Conservation (phyloP, 2,329 filamentous ascomycete genomes). For the Talaromyces pinophilus region DNA sequence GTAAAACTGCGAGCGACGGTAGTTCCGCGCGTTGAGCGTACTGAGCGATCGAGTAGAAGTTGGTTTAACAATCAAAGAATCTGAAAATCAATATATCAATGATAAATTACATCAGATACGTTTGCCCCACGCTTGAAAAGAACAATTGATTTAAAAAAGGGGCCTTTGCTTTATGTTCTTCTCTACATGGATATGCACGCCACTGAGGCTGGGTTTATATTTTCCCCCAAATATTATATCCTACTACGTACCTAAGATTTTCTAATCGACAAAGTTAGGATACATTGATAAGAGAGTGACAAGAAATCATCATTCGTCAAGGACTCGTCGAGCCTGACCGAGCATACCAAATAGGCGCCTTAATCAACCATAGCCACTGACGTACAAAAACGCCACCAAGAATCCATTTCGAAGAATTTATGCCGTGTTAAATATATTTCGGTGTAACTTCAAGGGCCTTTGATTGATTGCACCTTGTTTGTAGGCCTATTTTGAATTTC, state of each 20-base stretch:
- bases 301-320: background rate
- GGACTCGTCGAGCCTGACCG: background rate
- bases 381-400: background rate
- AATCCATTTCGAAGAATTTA: background rate
- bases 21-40: background rate
- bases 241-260: background rate
- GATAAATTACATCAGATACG: background rate
- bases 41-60: background rate
- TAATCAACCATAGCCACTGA: slow-evolving; percentile 6
- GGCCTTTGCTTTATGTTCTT: background rate
- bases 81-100: background rate
- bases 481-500: background rate
- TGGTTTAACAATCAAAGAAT: background rate
- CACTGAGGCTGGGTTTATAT: background rate
- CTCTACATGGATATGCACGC: background rate
- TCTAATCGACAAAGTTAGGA: background rate
- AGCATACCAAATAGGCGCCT: background rate
- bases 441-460: slow-evolving; percentile 1
- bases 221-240: background rate
- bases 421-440: background rate
- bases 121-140: background rate
- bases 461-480: background rate
- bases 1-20: background rate
- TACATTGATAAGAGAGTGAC: background rate
- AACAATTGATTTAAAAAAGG: background rate